These are phyloP conservation scores for Nothophoma quercina DNA, from an alignment of 2,329 filamentous ascomycete species.

Conservation along the genomic window DNA sequence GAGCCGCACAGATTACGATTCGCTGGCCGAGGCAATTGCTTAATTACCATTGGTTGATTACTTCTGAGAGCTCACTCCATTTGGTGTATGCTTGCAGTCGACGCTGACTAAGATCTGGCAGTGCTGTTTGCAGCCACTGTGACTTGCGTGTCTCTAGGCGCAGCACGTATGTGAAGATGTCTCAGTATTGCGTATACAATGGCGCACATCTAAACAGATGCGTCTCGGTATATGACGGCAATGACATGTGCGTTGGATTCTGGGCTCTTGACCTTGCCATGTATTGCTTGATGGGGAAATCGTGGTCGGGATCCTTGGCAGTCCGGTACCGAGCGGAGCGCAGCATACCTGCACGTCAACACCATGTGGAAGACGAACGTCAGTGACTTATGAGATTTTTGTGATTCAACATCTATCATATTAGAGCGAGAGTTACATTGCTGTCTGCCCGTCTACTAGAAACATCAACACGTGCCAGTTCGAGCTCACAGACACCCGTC, in stretches of 20 bases:
- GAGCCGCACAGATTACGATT: conserved; percentile 25
- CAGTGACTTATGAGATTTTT: background rate
- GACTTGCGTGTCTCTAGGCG: background rate
- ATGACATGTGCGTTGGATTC: conserved; percentile 11
- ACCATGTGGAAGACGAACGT: background rate
- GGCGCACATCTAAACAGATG: background rate
- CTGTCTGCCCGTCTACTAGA: background rate
- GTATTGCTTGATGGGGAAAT: background rate
- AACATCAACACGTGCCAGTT: background rate
- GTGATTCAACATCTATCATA: conserved; percentile 1
- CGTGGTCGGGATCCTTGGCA: conserved; percentile 1
- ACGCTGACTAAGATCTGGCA: conserved; percentile 12
- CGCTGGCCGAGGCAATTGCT: conserved; percentile 30
- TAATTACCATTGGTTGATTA: conserved; percentile 24
- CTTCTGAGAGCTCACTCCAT: background rate
- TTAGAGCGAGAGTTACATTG: background rate
- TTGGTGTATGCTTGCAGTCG: conserved; percentile 3
- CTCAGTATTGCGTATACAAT: background rate
- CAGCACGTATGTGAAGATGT: background rate
- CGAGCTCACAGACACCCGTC: background rate
- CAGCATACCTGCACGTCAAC: too few relatives aligned
- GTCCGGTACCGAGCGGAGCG: conserved; percentile 5
- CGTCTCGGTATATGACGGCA: background rate
- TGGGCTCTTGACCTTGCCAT: background rate
- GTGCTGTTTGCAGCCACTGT: background rate